phyloP scores from a whole-genome alignment of 2,329 filamentous ascomycete genomes.

The Gaeumannomyces sp. region DNA sequence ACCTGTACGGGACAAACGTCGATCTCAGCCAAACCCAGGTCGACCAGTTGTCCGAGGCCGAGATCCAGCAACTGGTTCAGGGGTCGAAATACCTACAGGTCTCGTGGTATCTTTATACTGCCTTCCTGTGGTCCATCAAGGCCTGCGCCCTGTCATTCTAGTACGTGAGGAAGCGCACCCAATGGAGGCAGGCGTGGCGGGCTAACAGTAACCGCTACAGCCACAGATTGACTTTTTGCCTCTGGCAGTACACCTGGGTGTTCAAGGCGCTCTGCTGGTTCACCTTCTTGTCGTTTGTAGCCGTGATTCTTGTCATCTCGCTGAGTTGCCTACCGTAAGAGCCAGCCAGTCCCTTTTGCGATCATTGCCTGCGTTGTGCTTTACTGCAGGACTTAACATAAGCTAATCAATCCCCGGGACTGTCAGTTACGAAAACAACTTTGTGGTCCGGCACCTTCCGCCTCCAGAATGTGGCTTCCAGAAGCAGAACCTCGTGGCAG shows the following conservation, averaged over 20 bases:
- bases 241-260: neutral
- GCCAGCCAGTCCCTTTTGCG: too few species aligned
- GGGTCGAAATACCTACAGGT: neutral
- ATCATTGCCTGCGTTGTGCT: too few species aligned
- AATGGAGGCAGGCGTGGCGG: neutral
- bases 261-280: neutral
- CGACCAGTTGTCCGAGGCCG: neutral
- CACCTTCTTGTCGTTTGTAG: neutral
- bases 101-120: constrained; percentile 1
- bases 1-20: neutral
- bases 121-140: constrained; percentile 2
- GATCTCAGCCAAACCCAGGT: neutral
- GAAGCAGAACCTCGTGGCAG: neutral
- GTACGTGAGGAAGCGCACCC: neutral
- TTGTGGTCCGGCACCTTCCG: neutral
- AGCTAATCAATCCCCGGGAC: neutral
- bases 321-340: neutral
- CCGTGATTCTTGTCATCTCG: neutral
- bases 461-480: neutral
- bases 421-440: neutral
- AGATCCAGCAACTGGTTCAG: neutral
- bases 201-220: neutral
- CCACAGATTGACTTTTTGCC: neutral
- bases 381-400: too few species aligned
- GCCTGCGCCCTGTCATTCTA: constrained; percentile 3